Evolutionary conservation across 176 grass and related monocot species (phyloP), one percentile per base, ranked within the genome.

Genomic region (Olyra latifolia): DNA sequence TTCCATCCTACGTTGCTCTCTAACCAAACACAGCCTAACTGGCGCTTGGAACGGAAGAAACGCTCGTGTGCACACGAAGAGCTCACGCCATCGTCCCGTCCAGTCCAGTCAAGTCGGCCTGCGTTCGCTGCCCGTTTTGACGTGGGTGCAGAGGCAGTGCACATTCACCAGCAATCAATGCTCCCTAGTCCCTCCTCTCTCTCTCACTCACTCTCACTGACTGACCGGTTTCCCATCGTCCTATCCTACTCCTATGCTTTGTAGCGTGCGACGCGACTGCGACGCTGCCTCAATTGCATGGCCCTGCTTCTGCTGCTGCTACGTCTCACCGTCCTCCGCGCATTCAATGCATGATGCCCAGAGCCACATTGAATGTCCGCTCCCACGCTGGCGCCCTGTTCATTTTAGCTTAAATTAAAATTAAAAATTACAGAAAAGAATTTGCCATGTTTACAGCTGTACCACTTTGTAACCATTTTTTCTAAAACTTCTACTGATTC

Each of bases 341-440:
- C 7, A 76, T 77, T 87, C 29, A 82, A 69, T 82, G 85, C 54
- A 60, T 82, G 72, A 64, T 45, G 56, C 85, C 85, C 79, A 82
- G 64, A 87, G 79, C 53, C 6, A 25, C 63, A 62, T 70, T 70
- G 32, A 30, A 76, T 81, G 62, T 9, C 56, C 55, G 47, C 48
- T 32, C 35, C 64, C 41, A 9, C 56, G 32, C 32, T 35, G 32
- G 32, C 32, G n/a, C n/a, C n/a, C n/a, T n/a, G n/a, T n/a, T n/a
- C n/a, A n/a, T n/a, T n/a, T n/a, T n/a, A n/a, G n/a, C n/a, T n/a
- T n/a, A n/a, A n/a, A n/a, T n/a, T n/a, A n/a, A n/a, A n/a, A n/a
- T n/a, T n/a, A n/a, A n/a, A n/a, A n/a, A n/a, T n/a, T n/a, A n/a
- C n/a, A n/a, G n/a, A n/a, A n/a, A n/a, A n/a, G n/a, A n/a, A n/a